These are phyloP conservation scores for Fusarium fracticaudum DNA, from an alignment of 2,329 filamentous ascomycete species.

Conservation along the genomic window DNA sequence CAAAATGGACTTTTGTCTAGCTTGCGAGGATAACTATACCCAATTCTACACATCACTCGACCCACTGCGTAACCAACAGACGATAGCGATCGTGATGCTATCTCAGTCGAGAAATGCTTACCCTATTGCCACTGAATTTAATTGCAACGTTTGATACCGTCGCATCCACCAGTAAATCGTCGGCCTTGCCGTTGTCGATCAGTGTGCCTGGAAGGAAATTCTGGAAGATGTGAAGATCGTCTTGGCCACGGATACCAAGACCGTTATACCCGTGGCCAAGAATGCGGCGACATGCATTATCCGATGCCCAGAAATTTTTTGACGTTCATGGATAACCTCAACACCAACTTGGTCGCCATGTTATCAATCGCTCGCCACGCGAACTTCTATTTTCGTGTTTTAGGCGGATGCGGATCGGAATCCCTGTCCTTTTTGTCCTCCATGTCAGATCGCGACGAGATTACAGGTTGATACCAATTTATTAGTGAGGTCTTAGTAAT, in stretches of 20 bases:
- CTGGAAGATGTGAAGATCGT: conserved; percentile 2
- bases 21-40: conserved; percentile 1
- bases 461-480: background rate
- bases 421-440: background rate
- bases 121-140: background rate
- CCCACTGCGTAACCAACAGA: background rate
- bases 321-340: background rate
- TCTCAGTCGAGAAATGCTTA: background rate
- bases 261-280: background rate
- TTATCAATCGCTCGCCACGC: conserved; percentile 18
- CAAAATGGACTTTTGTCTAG: conserved; percentile 25
- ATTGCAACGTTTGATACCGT: background rate
- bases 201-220: background rate
- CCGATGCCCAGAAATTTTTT: background rate
- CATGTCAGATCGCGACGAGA: background rate
- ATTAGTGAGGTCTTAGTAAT: conserved; percentile 1
- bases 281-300: background rate
- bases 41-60: background rate
- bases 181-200: conserved; percentile 5
- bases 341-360: background rate
- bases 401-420: background rate
- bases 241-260: background rate
- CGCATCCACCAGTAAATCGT: background rate
- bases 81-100: background rate
- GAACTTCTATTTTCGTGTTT: background rate